These are phyloP conservation scores for Citrus sp. DNA, from an alignment of 345 rosid species.

Conservation along the genomic window DNA sequence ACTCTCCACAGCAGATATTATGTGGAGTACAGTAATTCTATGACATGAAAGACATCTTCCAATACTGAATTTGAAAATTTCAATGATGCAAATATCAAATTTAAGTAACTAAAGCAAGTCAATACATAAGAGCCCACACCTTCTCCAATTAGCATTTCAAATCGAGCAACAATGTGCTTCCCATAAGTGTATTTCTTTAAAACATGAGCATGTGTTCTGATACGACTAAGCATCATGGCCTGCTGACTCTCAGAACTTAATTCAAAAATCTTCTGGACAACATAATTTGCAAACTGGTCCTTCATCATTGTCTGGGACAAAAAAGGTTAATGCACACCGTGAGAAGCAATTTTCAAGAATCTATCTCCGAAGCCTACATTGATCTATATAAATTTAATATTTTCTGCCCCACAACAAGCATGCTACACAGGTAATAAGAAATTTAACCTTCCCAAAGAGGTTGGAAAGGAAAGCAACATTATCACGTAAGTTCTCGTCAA, in stretches of 20 bases:
- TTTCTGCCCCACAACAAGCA: background rate
- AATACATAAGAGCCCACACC: conserved; percentile 24
- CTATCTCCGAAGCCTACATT: background rate
- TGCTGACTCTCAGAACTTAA: conserved; percentile 48
- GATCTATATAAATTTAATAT: background rate
- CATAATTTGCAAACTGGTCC: conserved; percentile 74
- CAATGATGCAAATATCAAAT: background rate
- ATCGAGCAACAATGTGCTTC: conserved; percentile 70
- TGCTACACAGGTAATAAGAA: background rate
- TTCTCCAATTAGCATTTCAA: conserved; percentile 56
- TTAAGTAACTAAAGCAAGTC: background rate
- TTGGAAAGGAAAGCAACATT: background rate
- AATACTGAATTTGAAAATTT: background rate
- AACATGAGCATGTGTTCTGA: conserved; percentile 48
- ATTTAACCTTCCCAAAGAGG: background rate
- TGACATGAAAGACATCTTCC: background rate
- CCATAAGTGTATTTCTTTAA: conserved; percentile 79
- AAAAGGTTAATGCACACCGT: background rate
- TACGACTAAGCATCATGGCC: conserved; percentile 36
- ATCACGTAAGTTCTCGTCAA: background rate
- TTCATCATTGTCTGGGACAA: conserved; percentile 60
- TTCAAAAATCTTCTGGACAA: conserved; percentile 66
- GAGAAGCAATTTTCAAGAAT: background rate
- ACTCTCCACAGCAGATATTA: background rate
- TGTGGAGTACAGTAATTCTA: background rate